A percentile compares a stretch with the other conserved stretches of the same genome.
phyloP scores from a whole-genome alignment of 164 flowering plant species.

The Sextonia rubra region DNA sequence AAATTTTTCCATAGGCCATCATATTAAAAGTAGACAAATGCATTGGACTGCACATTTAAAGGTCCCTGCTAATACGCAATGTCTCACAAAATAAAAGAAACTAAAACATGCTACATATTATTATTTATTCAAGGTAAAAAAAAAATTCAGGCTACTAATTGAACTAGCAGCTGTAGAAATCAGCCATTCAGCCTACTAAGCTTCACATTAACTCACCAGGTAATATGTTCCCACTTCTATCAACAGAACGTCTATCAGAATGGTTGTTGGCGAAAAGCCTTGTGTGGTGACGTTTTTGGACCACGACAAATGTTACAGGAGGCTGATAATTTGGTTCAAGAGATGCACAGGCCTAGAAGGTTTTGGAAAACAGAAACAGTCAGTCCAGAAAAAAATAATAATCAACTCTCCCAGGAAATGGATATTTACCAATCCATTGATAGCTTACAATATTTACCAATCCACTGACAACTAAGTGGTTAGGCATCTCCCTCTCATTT shows the following conservation, averaged over 20 bases:
- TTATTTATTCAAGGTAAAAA: neutral
- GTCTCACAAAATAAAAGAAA: no score
- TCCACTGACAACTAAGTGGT: no score
- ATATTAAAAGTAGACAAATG: neutral
- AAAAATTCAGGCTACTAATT: neutral
- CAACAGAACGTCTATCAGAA: conserved; percentile 6
- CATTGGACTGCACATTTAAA: neutral
- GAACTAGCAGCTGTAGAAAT: neutral
- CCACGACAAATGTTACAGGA: conserved; percentile 20
- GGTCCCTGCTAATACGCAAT: no score
- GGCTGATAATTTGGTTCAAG: conserved; percentile 19
- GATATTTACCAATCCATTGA: neutral
- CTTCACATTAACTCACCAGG: conserved; percentile 13
- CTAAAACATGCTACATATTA: neutral
- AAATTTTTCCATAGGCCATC: neutral
- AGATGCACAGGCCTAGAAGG: conserved; percentile 23
- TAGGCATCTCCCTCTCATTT: no score
- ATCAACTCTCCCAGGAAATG: neutral
- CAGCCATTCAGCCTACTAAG: neutral
- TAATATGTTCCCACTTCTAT: conserved; percentile 20
- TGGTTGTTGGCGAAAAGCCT: conserved; percentile 16
- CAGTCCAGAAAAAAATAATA: neutral
- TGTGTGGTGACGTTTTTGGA: conserved; percentile 22
- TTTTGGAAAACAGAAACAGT: neutral
- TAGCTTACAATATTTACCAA: no score